phyloP scores from a whole-genome alignment of 1,284 basidiomycete species.

The Fomitopsis schrenkii region DNA sequence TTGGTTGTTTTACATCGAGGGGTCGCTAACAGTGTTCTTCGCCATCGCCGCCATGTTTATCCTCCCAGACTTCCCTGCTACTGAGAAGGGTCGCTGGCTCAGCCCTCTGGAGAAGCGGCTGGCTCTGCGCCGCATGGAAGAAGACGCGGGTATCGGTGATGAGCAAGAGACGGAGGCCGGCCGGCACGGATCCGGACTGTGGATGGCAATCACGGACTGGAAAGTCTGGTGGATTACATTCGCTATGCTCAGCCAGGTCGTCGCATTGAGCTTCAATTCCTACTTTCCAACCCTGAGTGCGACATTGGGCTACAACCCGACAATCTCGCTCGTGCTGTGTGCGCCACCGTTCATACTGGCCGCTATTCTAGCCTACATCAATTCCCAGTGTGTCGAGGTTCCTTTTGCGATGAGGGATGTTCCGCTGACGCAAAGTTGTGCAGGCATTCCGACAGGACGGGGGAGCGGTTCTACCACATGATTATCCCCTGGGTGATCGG shows the following conservation, averaged over 20 bases:
- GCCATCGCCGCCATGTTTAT: slow-evolving; percentile 61
- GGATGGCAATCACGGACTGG: slow-evolving; percentile 61
- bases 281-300: slow-evolving; percentile 68
- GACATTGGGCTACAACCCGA: slow-evolving; percentile 66
- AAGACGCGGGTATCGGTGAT: slow-evolving; percentile 58
- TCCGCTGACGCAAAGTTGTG: not conserved
- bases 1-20: slow-evolving; percentile 79
- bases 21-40: slow-evolving; percentile 60
- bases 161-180: slow-evolving; percentile 32
- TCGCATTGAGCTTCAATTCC: slow-evolving; percentile 71
- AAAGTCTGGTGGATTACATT: slow-evolving; percentile 74
- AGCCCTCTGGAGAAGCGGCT: slow-evolving; percentile 59
- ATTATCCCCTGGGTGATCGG: slow-evolving; percentile 51
- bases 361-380: slow-evolving; percentile 44
- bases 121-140: slow-evolving; percentile 67
- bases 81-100: slow-evolving; percentile 48
- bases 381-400: slow-evolving; percentile 37
- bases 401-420: not conserved
- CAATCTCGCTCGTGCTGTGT: slow-evolving; percentile 67
- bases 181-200: slow-evolving; percentile 43
- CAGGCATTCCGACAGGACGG: slow-evolving; percentile 67
- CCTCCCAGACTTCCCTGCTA: slow-evolving; percentile 75
- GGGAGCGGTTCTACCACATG: slow-evolving; percentile 67
- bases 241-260: slow-evolving; percentile 46
- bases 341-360: slow-evolving; percentile 78